Percentiles rank a stretch among this genome's conserved stretches.
phyloP scores from a whole-genome alignment of 1,139 yeast genomes.

The Citeromyces siamensis region DNA sequence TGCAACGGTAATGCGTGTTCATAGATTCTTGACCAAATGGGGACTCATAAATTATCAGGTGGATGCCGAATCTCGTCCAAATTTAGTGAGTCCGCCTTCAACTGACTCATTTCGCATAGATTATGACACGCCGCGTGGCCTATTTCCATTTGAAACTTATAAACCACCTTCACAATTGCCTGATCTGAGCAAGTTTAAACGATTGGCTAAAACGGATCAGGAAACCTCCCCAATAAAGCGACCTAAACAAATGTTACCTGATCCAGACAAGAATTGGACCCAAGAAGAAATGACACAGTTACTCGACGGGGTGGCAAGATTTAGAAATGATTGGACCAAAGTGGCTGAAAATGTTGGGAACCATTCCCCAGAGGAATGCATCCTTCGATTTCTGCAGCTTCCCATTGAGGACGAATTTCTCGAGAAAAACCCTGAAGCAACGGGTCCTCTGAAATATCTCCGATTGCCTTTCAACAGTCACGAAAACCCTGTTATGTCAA shows the following conservation, averaged over 20 bases:
- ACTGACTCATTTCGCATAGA: constrained; percentile 58
- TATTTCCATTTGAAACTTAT: constrained; percentile 84
- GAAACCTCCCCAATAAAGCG: constrained; percentile 6
- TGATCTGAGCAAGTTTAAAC: constrained; percentile 42
- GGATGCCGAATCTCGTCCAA: constrained; percentile 54
- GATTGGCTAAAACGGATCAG: constrained; percentile 14
- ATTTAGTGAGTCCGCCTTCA: constrained; percentile 57
- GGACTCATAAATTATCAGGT: constrained; percentile 94
- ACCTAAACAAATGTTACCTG: constrained; percentile 11
- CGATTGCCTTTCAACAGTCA: constrained; percentile 74
- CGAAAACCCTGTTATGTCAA: constrained; percentile 89
- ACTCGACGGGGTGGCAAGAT: constrained; percentile 47
- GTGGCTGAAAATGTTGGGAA: constrained; percentile 53
- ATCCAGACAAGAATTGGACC: constrained; percentile 47
- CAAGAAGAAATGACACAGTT: constrained; percentile 44
- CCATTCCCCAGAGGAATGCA: constrained; percentile 73
- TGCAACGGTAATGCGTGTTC: constrained; percentile 84
- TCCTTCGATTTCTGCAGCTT: constrained; percentile 63
- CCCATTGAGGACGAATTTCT: constrained; percentile 73
- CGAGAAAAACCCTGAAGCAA: constrained; percentile 29
- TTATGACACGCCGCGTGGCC: constrained; percentile 88
- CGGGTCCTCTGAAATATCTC: constrained; percentile 74
- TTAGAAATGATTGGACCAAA: constrained; percentile 62
- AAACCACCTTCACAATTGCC: constrained; percentile 41
- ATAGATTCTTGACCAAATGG: constrained; percentile 87